Base-by-base conservation (phyloP, 2,329 filamentous ascomycete genomes). In the Fusarium albidum region DNA sequence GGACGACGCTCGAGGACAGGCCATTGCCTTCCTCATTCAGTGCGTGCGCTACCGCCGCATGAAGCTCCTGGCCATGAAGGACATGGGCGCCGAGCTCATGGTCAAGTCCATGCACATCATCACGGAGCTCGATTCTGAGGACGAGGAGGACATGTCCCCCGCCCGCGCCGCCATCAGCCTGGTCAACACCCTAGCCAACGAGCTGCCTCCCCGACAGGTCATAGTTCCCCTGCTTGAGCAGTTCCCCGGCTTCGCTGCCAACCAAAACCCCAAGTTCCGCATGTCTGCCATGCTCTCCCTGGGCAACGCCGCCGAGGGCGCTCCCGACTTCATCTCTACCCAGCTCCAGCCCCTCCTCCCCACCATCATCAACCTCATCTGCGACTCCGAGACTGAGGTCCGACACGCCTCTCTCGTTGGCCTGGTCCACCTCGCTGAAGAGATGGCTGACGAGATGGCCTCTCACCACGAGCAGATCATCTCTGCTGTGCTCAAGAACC, bases 311-410 rank as follows among this genome's bases (percentile, higher is more conserved):
- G 94, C 96, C 46, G 95, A 98, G 79, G 95, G 95, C 66, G 94
- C 95, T 26, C 95, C 95, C 13, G 95, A 99, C 74, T 99, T 98
- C 76, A 92, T 98, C 69, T 92, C 91, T 60, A 96, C 93, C 15
- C 95, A 99, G 76, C 85, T 98, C 58, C 83, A 89, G 68, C 84
- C 89, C 62, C 89, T 98, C 63, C 85, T 98, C 72, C 95, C 95
- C 41, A 82, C 91, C 65, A 87, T 98, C 53, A 82, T 97, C 52
- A 87, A 86, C 68, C 83, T 98, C 9, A 85, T 99, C 32, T 83
- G 92, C 70, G 95, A 99, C 70, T 80, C 84, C n/a, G 90, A 96
- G 63, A 82, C 86, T 64, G 87, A 87, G 66, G 95, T 99, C 52
- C 87, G 95, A 55, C 90, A 92, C 72, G 92, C 94, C 42, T 89